Percentiles rank a stretch among this genome's conserved stretches.
These are phyloP conservation scores for Bruguiera hainesii DNA, from an alignment of 441 rosid genomes.

Conservation along the genomic window DNA sequence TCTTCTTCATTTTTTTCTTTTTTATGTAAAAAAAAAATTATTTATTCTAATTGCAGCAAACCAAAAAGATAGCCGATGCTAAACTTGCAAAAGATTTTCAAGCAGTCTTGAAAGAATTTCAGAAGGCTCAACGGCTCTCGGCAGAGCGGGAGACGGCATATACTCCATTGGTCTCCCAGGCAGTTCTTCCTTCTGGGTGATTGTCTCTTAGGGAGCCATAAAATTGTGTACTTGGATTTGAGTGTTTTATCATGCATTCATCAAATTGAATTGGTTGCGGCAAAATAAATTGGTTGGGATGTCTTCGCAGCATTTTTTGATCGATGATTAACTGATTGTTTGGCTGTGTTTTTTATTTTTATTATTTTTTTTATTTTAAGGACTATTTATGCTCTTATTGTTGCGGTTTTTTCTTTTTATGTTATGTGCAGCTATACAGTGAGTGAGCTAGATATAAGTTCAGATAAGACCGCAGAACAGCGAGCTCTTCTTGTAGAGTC, in stretches of 20 bases:
- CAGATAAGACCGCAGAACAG: slow-evolving; percentile 54
- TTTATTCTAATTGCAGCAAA: slow-evolving; percentile 44
- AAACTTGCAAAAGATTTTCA: slow-evolving; percentile 96
- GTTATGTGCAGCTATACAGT: slow-evolving; percentile 47
- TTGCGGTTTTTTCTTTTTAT: not conserved
- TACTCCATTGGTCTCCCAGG: slow-evolving; percentile 67
- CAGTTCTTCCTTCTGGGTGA: slow-evolving; percentile 61
- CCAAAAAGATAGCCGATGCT: slow-evolving; percentile 89
- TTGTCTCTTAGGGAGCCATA: not conserved
- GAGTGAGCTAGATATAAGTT: slow-evolving; percentile 45
- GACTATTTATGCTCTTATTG: too few species aligned
- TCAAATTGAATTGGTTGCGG: not conserved
- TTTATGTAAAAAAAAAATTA: too few species aligned
- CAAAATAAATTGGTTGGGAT: too few species aligned
- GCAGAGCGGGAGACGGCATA: slow-evolving; percentile 91
- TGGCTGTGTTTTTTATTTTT: too few species aligned
- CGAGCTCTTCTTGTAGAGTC: slow-evolving; percentile 70
- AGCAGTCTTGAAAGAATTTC: slow-evolving; percentile 87
- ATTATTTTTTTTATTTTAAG: too few species aligned
- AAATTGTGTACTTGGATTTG: not conserved
- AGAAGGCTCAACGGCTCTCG: slow-evolving; percentile 88
- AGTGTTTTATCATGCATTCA: not conserved
- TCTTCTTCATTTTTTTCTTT: not conserved
- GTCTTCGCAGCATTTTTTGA: too few species aligned
- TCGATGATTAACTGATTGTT: not conserved